A percentile compares a stretch with the other conserved stretches of the same genome.
These are phyloP conservation scores for Rhodamnia argentea DNA, from an alignment of 345 rosid genomes.

Conservation along the genomic window DNA sequence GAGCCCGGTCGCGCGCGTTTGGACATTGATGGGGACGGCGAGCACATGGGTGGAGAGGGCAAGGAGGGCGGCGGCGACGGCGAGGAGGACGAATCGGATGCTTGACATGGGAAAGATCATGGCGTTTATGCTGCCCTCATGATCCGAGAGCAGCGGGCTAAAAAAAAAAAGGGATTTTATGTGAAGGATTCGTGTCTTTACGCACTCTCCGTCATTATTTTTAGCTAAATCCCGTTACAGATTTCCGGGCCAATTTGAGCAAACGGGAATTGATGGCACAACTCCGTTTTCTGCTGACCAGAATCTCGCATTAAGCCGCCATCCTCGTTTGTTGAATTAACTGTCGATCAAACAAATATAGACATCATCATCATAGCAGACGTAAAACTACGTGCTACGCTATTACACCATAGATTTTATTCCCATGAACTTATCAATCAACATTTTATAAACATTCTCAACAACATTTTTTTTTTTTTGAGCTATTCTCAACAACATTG, in stretches of 20 bases:
- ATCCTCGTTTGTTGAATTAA: background rate
- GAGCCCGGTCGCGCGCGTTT: background rate
- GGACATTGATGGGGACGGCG: background rate
- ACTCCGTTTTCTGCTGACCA: background rate
- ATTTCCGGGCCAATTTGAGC: background rate
- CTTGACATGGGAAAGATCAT: background rate
- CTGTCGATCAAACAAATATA: background rate
- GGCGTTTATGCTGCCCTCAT: background rate
- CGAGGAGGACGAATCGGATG: background rate
- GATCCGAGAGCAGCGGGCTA: background rate
- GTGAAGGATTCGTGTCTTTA: background rate
- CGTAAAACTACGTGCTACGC: background rate
- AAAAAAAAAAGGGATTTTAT: background rate
- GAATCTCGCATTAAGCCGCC: accelerated
- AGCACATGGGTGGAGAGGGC: background rate
- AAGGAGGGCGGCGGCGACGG: background rate
- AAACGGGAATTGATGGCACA: background rate
- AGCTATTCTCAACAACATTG: no score
- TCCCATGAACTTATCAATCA: background rate
- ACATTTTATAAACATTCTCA: background rate
- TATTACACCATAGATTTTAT: background rate
- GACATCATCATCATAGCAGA: background rate
- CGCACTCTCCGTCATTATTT: background rate
- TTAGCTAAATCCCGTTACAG: background rate
- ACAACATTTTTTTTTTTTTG: no score